Evolutionary conservation across 2,329 filamentous ascomycete genomes (phyloP).

Genomic region (Parafenestella ontariensis): DNA sequence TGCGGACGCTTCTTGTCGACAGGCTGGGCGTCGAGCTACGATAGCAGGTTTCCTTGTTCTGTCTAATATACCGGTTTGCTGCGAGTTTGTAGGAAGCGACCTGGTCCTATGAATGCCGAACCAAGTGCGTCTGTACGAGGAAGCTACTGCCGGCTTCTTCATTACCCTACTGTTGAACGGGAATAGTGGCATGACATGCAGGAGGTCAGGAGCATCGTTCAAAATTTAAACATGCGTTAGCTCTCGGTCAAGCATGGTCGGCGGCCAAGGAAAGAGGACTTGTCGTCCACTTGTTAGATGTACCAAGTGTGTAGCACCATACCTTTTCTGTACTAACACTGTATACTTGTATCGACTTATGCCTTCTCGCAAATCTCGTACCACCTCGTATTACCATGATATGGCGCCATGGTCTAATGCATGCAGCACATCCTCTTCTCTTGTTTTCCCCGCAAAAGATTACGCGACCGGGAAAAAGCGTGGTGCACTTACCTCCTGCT

Average conservation of each 20-base stretch:
- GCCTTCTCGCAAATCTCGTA: constrained; percentile 1
- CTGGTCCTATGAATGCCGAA: neutral
- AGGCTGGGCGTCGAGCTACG: constrained; percentile 81
- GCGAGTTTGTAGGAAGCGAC: no score
- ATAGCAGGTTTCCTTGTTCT: constrained; percentile 45
- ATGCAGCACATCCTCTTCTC: neutral
- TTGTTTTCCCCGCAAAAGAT: neutral
- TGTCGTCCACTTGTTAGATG: neutral
- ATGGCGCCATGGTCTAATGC: neutral
- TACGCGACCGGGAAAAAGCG: constrained; percentile 2
- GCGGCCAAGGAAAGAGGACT: constrained; percentile 1
- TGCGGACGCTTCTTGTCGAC: constrained; percentile 69
- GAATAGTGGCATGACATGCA: constrained; percentile 1
- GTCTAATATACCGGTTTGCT: neutral
- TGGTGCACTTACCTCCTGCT: no score
- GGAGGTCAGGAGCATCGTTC: neutral
- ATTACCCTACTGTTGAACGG: neutral
- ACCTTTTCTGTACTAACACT: no score
- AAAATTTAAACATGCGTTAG: neutral
- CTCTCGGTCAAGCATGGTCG: constrained; percentile 2
- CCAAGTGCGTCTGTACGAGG: neutral
- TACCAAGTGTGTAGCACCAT: no score
- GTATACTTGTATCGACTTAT: neutral
- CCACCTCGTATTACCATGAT: neutral
- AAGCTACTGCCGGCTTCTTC: constrained; percentile 1